These are phyloP conservation scores for Aspergillus sp. DNA, from an alignment of 2,329 filamentous ascomycete genomes.

Conservation along the genomic window DNA sequence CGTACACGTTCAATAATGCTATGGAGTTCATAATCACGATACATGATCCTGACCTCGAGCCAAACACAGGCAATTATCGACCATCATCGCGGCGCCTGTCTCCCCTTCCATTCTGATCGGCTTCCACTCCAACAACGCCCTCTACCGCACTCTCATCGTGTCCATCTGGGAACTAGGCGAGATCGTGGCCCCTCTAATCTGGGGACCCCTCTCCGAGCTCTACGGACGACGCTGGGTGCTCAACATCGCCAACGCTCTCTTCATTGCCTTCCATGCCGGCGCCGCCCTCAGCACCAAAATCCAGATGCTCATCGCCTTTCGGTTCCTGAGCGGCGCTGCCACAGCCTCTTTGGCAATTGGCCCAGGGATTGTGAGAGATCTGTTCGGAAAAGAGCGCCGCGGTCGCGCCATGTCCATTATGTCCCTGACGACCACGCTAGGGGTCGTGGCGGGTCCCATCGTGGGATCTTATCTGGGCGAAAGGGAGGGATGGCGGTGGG, in stretches of 20 bases:
- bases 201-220: neutral
- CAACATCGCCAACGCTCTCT: neutral
- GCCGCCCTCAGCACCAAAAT: neutral
- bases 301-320: neutral
- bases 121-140: conserved; percentile 4
- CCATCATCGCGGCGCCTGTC: conserved; percentile 4
- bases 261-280: neutral
- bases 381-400: neutral
- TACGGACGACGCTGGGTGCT: neutral
- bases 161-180: conserved; percentile 3
- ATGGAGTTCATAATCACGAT: neutral
- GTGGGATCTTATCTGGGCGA: conserved; percentile 1
- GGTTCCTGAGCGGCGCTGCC: neutral
- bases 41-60: neutral
- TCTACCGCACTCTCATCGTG: conserved; percentile 4
- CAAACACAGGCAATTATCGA: neutral
- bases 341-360: neutral
- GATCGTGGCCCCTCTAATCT: neutral
- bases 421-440: neutral
- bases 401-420: neutral
- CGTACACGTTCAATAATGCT: neutral
- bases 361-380: neutral
- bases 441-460: conserved; percentile 2
- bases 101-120: neutral
- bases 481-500: conserved; percentile 4